These are phyloP conservation scores for Chlamydomonas schloesseri DNA, from an alignment of 139 green algal genomes.

Conservation along the genomic window DNA sequence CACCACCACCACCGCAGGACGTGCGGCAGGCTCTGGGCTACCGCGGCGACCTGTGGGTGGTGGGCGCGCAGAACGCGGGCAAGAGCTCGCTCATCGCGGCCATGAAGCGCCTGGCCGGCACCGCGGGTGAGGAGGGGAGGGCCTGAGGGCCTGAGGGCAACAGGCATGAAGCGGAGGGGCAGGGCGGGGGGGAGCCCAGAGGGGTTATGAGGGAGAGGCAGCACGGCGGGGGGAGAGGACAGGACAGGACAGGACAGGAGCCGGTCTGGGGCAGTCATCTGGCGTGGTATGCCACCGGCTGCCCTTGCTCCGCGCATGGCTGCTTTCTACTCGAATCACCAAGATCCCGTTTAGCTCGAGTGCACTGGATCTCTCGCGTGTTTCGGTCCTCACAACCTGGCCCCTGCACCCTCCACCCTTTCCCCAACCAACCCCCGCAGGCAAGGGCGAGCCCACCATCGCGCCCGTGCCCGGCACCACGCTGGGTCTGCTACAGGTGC, in stretches of 20 bases:
- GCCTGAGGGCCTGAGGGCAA: neutral
- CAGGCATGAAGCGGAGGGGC: neutral
- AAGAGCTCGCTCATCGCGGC: conserved; percentile 97
- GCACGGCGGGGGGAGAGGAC: too few relatives aligned
- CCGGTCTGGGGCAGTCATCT: too few relatives aligned
- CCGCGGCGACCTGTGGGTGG: conserved; percentile 94
- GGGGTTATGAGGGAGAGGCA: neutral
- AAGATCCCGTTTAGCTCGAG: too few relatives aligned
- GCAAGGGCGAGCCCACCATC: conserved; percentile 79
- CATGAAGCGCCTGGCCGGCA: conserved; percentile 77
- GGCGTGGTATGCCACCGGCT: too few relatives aligned
- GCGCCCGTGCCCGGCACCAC: conserved; percentile 95
- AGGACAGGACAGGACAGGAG: too few relatives aligned
- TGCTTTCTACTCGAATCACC: too few relatives aligned
- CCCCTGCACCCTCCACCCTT: too few relatives aligned
- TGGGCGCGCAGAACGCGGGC: conserved; percentile 91
- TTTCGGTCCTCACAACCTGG: too few relatives aligned
- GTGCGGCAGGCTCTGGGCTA: conserved; percentile 50
- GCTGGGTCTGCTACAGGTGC: conserved; percentile 84
- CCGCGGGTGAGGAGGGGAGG: conserved; percentile 3
- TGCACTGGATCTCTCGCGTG: too few relatives aligned
- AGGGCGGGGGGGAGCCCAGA: neutral
- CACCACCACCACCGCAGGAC: neutral
- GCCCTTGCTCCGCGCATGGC: too few relatives aligned
- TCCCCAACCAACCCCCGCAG: too few relatives aligned